These are phyloP conservation scores for Zoysia pacifica DNA, from an alignment of 176 grass and related monocot genomes.

Conservation along the genomic window DNA sequence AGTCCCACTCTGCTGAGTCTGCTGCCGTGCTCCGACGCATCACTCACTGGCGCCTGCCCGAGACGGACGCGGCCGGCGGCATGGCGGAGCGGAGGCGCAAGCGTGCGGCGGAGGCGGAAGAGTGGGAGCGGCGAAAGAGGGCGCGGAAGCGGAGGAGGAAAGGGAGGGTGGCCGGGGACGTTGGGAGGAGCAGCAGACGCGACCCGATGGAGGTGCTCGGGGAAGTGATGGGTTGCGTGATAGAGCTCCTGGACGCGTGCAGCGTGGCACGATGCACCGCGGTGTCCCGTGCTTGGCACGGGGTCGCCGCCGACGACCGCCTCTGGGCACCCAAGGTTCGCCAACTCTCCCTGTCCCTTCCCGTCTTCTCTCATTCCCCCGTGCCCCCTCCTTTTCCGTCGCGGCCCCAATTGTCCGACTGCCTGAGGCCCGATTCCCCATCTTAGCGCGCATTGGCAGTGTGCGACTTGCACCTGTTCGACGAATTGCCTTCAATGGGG, in stretches of 20 bases:
- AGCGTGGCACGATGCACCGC: conserved; percentile 76
- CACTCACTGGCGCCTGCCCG: neutral
- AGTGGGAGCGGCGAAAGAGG: conserved; percentile 1
- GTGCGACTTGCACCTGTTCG: conserved; percentile 31
- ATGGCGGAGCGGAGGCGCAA: conserved; percentile 40
- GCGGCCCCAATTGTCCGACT: neutral
- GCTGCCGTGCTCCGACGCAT: neutral
- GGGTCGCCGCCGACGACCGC: conserved; percentile 54
- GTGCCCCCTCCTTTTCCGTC: neutral
- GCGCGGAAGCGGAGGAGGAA: neutral
- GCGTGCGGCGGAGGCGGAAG: conserved; percentile 27
- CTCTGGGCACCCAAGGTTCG: conserved; percentile 73
- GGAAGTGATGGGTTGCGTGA: conserved; percentile 55
- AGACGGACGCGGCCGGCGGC: neutral
- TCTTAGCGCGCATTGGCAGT: neutral
- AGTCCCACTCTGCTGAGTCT: neutral
- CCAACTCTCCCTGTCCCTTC: neutral
- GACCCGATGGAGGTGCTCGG: conserved; percentile 62
- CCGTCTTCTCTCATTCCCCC: neutral
- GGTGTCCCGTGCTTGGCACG: conserved; percentile 59
- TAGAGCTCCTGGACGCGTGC: conserved; percentile 62
- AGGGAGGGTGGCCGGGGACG: conserved; percentile 8
- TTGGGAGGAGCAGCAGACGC: neutral
- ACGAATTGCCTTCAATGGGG: conserved; percentile 1
- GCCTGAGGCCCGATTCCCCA: neutral